These are phyloP conservation scores for Basidiobolus meristosporus DNA, from an alignment of 371 early-diverging fungal species.

Conservation along the genomic window DNA sequence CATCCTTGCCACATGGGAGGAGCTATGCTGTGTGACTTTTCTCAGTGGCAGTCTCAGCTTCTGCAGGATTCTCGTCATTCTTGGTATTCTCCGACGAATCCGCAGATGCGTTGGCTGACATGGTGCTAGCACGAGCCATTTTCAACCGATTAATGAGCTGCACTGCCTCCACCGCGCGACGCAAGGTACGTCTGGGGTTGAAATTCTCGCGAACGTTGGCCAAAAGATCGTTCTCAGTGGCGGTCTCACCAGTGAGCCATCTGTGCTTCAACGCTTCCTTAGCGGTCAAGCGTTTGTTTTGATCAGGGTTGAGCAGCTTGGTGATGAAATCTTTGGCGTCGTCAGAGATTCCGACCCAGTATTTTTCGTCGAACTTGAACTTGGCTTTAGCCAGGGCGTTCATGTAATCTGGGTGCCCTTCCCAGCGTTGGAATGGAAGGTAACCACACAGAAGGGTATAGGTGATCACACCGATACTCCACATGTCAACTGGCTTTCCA, in stretches of 20 bases:
- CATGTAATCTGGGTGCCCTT: slow-evolving; percentile 50
- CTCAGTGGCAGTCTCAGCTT: too few relatives aligned
- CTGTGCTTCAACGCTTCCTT: slow-evolving; percentile 61
- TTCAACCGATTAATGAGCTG: background rate
- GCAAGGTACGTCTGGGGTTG: slow-evolving; percentile 12
- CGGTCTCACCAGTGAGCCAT: slow-evolving; percentile 50
- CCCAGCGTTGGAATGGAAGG: slow-evolving; percentile 55
- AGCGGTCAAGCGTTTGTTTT: slow-evolving; percentile 53
- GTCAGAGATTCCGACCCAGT: slow-evolving; percentile 59
- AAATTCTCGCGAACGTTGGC: slow-evolving; percentile 46
- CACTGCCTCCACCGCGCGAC: background rate
- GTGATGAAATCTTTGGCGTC: slow-evolving; percentile 82
- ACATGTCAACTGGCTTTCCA: slow-evolving; percentile 66
- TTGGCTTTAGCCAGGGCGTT: too few relatives aligned
- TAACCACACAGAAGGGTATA: slow-evolving; percentile 34
- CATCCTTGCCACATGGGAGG: too few relatives aligned
- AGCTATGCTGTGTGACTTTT: too few relatives aligned
- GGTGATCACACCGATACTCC: slow-evolving; percentile 32
- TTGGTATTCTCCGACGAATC: too few relatives aligned
- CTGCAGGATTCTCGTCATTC: too few relatives aligned
- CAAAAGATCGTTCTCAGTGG: slow-evolving; percentile 40
- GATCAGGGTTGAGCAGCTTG: slow-evolving; percentile 49
- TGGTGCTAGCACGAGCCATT: too few relatives aligned
- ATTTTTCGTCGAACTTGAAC: too few relatives aligned
- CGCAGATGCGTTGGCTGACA: too few relatives aligned